Evolutionary conservation across 2,329 filamentous ascomycete species (phyloP).

Genomic region (Talaromyces sp.): DNA sequence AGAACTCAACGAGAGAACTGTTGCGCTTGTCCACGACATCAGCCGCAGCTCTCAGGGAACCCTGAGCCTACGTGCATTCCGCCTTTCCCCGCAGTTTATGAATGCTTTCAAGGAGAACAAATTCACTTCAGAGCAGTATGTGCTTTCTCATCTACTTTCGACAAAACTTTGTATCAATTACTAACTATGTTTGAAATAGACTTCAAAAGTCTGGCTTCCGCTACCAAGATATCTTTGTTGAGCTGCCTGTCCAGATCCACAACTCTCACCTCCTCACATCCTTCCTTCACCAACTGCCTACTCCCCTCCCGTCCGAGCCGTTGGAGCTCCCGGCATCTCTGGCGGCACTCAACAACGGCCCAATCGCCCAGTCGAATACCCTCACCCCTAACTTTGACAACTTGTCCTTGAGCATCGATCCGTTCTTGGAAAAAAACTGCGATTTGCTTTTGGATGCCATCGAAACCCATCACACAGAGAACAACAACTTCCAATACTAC

Average conservation of each 20-base stretch:
- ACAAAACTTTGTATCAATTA: constrained; percentile 15
- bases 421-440: constrained; percentile 97
- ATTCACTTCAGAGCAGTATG: constrained; percentile 92
- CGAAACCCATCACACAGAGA: constrained; percentile 95
- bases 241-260: constrained; percentile 84
- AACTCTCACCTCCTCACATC: constrained; percentile 96
- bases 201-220: constrained; percentile 91
- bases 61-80: constrained; percentile 85
- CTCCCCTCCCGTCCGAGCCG: constrained; percentile 59
- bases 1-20: constrained; percentile 76
- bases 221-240: constrained; percentile 88
- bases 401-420: constrained; percentile 90
- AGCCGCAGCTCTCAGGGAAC: constrained; percentile 91
- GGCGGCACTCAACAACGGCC: constrained; percentile 67
- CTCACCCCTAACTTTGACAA: constrained; percentile 85
- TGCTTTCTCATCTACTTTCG: not conserved
- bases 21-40: constrained; percentile 90
- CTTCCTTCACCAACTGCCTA: constrained; percentile 87
- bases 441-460: constrained; percentile 94
- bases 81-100: constrained; percentile 83
- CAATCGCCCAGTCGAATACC: constrained; percentile 55
- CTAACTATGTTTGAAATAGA: constrained; percentile 46
- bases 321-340: constrained; percentile 75
- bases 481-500: constrained; percentile 99
- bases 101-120: constrained; percentile 92